A percentile compares a stretch with the other conserved stretches of the same genome.
Evolutionary conservation across 768 basidiomycete species (phyloP).

Genomic region (Sarcomyxa edulis): DNA sequence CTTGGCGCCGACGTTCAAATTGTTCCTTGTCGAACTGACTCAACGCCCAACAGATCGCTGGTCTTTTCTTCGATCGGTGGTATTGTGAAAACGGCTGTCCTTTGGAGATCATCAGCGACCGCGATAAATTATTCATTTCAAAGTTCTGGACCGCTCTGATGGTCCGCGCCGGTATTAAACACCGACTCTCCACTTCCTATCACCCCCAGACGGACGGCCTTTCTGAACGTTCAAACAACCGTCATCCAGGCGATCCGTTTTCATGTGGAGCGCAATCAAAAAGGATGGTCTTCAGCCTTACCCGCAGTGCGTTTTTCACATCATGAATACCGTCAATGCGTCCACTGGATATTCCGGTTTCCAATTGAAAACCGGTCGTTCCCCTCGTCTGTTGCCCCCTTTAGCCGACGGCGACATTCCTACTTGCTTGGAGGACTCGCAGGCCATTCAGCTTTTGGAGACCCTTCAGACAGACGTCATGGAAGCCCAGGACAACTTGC

Average conservation of each 20-base stretch:
- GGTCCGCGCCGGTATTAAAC: constrained; percentile 19
- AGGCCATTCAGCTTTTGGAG: constrained; percentile 1
- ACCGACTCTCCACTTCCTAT: constrained; percentile 24
- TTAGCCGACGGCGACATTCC: no score
- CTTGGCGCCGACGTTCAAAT: no score
- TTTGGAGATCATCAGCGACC: no score
- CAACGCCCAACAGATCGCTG: constrained; percentile 7
- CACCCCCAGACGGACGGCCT: constrained; percentile 34
- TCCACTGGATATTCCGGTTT: constrained; percentile 5
- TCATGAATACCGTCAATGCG: not conserved
- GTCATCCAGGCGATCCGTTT: no score
- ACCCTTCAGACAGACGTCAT: constrained; percentile 9
- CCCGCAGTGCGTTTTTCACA: not conserved
- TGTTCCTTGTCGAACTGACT: constrained; percentile 16
- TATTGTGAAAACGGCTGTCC: constrained; percentile 31
- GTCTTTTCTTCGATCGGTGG: no score
- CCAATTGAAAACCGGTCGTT: constrained; percentile 11
- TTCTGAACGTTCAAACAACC: no score
- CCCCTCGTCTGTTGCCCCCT: not conserved
- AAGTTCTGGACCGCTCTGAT: no score
- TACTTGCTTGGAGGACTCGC: not conserved
- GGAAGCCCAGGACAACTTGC: constrained; percentile 28
- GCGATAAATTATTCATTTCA: no score
- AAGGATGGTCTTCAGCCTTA: constrained; percentile 20
- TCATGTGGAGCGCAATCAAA: no score